Evolutionary conservation across 2,329 filamentous ascomycete species (phyloP).

Genomic region (Colletotrichum coccodes): DNA sequence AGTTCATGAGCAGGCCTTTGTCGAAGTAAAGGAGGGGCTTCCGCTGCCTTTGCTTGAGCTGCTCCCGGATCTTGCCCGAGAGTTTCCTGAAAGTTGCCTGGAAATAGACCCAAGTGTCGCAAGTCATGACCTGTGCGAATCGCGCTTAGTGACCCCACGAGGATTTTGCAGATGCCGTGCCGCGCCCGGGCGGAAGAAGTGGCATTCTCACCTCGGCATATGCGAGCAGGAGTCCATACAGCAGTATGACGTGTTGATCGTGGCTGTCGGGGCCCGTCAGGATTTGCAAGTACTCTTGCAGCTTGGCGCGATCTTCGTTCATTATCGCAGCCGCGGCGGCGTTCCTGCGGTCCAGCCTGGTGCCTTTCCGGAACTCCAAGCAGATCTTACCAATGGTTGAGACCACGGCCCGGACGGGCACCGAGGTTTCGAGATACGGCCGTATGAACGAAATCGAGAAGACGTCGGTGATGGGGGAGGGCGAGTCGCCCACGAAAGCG

Average conservation of each 20-base stretch:
- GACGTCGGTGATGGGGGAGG: conserved; percentile 19
- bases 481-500: conserved; percentile 20
- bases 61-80: background rate
- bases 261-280: conserved; percentile 4
- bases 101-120: conserved; percentile 8
- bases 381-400: conserved; percentile 9
- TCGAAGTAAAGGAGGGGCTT: conserved; percentile 16
- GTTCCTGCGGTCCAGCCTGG: background rate
- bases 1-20: conserved; percentile 10
- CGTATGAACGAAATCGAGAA: conserved; percentile 19
- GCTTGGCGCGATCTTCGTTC: background rate
- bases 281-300: conserved; percentile 2
- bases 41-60: background rate
- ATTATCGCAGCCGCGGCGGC: conserved; percentile 11
- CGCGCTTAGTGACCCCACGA: background rate
- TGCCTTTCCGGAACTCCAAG: background rate
- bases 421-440: conserved; percentile 9
- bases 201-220: conserved; percentile 11
- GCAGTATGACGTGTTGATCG: conserved; percentile 12
- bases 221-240: conserved; percentile 15
- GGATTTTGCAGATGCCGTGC: background rate
- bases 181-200: background rate
- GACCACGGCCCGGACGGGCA: conserved; percentile 8
- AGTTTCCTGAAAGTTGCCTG: background rate
- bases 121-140: conserved; percentile 1